These are phyloP conservation scores for Dioszegia hungarica DNA, from an alignment of 768 basidiomycete species.

Conservation along the genomic window DNA sequence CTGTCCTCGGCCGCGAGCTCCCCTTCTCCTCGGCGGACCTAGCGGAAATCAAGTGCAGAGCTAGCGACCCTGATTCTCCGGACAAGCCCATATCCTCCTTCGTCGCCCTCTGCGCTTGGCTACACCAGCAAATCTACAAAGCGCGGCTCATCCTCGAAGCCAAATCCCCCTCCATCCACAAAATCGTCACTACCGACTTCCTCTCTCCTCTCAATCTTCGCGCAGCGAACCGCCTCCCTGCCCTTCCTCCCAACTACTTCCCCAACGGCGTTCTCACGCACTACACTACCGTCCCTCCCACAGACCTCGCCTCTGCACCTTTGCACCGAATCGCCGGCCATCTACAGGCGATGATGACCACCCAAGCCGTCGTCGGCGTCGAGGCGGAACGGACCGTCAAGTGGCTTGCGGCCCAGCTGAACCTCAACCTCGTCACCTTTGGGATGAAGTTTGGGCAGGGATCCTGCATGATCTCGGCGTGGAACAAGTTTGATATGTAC, in stretches of 20 bases:
- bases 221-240: not conserved
- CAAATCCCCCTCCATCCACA: not conserved
- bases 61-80: constrained; percentile 3
- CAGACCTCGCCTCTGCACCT: constrained; percentile 5
- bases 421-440: constrained; percentile 7
- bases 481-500: constrained; percentile 26
- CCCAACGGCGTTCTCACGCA: constrained; percentile 14
- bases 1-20: constrained; percentile 10
- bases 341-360: not conserved
- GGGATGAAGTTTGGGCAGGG: constrained; percentile 11
- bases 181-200: constrained; percentile 11
- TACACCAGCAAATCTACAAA: constrained; percentile 16
- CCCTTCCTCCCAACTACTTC: constrained; percentile 18
- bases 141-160: constrained; percentile 12
- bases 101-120: constrained; percentile 18
- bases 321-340: constrained; percentile 13
- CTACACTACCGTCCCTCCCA: constrained; percentile 4
- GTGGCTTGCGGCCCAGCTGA: constrained; percentile 20
- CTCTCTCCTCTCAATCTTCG: constrained; percentile 29
- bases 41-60: not conserved
- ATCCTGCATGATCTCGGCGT: constrained; percentile 17
- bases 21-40: constrained; percentile 10
- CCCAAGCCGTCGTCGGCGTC: not conserved
- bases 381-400: constrained; percentile 10
- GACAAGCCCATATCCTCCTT: constrained; percentile 17